Conservation (phyloP, 225 moss, liverwort and hornwort genomes). For the Polytrichum formosum region DNA sequence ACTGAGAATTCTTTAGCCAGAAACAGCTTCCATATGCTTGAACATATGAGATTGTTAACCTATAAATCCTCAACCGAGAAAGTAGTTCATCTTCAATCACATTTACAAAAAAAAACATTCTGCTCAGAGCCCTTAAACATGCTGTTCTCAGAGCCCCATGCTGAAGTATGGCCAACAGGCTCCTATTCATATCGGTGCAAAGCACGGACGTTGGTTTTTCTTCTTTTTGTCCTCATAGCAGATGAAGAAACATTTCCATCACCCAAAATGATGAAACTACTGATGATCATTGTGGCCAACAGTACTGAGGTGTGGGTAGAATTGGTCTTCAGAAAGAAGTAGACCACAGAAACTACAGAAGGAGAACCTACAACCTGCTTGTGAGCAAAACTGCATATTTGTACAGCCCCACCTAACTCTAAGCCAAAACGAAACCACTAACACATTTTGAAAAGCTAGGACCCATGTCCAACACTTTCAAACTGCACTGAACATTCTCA, state of each 20-base stretch:
- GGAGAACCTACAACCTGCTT: constrained; percentile 32
- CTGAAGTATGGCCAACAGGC: too few relatives aligned
- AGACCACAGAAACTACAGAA: background rate
- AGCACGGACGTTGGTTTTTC: too few relatives aligned
- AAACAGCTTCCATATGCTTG: too few relatives aligned
- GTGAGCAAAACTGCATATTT: constrained; percentile 17
- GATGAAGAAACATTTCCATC: constrained; percentile 25
- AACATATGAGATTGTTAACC: too few relatives aligned
- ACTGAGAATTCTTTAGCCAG: too few relatives aligned
- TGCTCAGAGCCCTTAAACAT: too few relatives aligned
- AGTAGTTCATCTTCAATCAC: constrained; percentile 18
- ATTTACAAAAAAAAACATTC: constrained; percentile 22
- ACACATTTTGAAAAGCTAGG: constrained; percentile 20
- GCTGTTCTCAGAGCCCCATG: too few relatives aligned
- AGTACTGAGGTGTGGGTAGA: constrained; percentile 24
- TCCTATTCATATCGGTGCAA: too few relatives aligned
- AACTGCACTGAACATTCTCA: constrained; percentile 19
- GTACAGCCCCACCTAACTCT: constrained; percentile 10
- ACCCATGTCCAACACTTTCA: constrained; percentile 11
- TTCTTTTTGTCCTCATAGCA: constrained; percentile 15
- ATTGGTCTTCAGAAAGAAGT: constrained; percentile 15
- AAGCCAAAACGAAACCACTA: constrained; percentile 16
- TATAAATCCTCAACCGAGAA: background rate
- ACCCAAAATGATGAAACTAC: constrained; percentile 6
- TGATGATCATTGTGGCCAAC: background rate